Evolutionary conservation across 2,329 filamentous ascomycete species (phyloP).

Genomic region (Trichoderma guizhouense): DNA sequence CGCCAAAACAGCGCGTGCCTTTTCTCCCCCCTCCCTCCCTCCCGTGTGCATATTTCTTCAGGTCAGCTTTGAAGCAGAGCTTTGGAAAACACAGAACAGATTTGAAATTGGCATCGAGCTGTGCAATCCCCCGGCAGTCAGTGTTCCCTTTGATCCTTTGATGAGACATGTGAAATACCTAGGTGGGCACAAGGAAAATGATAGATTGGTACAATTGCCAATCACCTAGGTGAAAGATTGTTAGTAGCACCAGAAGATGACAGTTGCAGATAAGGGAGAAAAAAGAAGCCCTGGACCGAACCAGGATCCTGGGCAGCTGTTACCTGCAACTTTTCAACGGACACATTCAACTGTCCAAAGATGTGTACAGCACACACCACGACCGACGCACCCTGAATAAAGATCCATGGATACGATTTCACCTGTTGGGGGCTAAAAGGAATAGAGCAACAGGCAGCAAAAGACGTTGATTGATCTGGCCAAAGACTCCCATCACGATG

Average conservation of each 20-base stretch:
- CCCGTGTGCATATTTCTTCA: neutral
- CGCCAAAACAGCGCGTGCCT: neutral
- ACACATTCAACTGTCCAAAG: neutral
- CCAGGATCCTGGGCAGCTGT: neutral
- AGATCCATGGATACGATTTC: neutral
- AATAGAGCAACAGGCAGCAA: neutral
- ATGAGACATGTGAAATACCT: neutral
- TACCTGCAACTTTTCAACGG: neutral
- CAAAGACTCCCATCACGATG: neutral
- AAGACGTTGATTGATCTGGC: neutral
- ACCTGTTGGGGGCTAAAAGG: neutral
- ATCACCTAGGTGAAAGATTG: neutral
- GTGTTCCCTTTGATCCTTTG: neutral
- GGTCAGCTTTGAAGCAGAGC: neutral
- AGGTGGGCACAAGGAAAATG: neutral
- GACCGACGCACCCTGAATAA: neutral
- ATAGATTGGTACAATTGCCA: neutral
- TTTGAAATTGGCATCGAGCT: neutral
- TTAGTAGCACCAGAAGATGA: neutral
- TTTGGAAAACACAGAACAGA: neutral
- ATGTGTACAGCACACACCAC: neutral
- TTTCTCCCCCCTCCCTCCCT: neutral
- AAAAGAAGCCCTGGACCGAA: neutral
- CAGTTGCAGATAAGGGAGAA: neutral
- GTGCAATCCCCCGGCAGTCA: neutral